Conservation (phyloP, 2,329 filamentous ascomycete genomes). For the Aspergillus pseudoterreus region DNA sequence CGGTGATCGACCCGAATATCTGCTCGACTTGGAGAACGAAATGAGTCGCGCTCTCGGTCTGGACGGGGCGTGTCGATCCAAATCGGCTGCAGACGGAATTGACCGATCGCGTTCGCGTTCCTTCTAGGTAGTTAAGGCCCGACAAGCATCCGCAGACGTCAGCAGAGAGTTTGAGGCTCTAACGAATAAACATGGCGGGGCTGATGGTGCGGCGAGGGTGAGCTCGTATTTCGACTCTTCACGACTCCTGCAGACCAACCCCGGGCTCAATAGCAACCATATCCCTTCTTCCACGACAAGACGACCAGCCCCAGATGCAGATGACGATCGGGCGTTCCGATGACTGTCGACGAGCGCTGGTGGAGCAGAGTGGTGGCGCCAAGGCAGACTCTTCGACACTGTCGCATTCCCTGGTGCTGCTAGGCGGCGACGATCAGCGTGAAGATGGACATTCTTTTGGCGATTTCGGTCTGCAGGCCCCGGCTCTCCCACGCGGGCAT, state of each 20-base stretch:
- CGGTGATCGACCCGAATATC: neutral
- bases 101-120: too few relatives aligned
- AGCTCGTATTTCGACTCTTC: neutral
- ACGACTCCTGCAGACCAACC: neutral
- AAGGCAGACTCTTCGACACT: neutral
- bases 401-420: neutral
- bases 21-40: neutral
- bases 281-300: neutral
- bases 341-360: neutral
- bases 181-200: neutral
- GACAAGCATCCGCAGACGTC: neutral
- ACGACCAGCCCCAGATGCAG: neutral
- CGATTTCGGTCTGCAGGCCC: too few relatives aligned
- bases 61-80: too few relatives aligned
- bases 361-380: neutral
- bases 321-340: neutral
- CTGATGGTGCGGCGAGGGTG: neutral
- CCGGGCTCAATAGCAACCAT: neutral
- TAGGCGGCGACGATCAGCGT: too few relatives aligned
- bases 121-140: neutral
- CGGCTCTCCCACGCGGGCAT: neutral
- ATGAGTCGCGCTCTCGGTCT: neutral
- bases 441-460: too few relatives aligned
- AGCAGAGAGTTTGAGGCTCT: conserved; percentile 1
- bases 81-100: neutral